Conservation (phyloP, 768 basidiomycete species). For the Lactarius psammicola region DNA sequence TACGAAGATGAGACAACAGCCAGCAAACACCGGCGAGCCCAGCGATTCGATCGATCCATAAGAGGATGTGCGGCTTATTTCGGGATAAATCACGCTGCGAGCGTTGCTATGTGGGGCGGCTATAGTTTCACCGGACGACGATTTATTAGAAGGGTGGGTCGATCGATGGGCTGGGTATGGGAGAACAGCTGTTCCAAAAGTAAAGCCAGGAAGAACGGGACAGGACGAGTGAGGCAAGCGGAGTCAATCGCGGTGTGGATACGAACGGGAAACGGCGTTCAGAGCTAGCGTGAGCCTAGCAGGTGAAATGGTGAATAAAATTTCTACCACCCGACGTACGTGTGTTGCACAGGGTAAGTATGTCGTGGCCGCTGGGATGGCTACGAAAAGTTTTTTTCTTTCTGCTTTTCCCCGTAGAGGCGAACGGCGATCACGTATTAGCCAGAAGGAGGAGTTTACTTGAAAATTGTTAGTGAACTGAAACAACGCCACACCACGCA, state of each 20-base stretch:
- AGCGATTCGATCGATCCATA: not conserved
- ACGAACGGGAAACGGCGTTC: constrained; percentile 2
- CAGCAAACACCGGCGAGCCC: not conserved
- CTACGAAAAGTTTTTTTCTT: not conserved
- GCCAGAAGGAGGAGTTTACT: not conserved
- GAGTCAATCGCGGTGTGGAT: constrained; percentile 1
- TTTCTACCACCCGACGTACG: constrained; percentile 2
- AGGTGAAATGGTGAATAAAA: constrained; percentile 6
- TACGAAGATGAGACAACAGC: not conserved
- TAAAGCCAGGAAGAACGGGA: not conserved
- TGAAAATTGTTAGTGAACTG: not conserved
- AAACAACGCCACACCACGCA: constrained; percentile 1
- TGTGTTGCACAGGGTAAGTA: constrained; percentile 1
- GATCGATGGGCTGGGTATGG: not conserved
- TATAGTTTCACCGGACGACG: not conserved
- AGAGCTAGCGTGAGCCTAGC: not conserved
- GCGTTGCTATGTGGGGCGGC: not conserved
- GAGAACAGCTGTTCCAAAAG: not conserved
- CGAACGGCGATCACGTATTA: not conserved
- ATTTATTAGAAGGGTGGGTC: not conserved
- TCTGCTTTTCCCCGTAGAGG: not conserved
- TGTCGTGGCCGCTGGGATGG: not conserved
- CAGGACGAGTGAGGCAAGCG: not conserved
- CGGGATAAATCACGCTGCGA: not conserved
- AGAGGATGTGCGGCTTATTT: constrained; percentile 11